Base-by-base conservation (phyloP, 2,329 filamentous ascomycete genomes). In the Grosmannia clavigera region DNA sequence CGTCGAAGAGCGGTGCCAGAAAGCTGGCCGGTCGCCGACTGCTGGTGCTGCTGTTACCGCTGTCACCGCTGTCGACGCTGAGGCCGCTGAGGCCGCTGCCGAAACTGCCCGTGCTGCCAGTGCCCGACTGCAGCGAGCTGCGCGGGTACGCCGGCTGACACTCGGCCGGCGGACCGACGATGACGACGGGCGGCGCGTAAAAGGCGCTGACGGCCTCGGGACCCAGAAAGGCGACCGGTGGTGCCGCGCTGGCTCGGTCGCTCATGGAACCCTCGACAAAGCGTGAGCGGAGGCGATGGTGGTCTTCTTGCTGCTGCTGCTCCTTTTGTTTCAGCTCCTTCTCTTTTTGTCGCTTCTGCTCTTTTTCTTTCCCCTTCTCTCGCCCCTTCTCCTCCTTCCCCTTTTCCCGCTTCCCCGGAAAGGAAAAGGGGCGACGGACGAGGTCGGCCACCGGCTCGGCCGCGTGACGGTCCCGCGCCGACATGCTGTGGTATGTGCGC, bases 231-330 rank as follows among this genome's bases (percentile, higher is more conserved):
- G 83, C 78, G 53, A 81, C 78, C 0, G 88, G 88, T 33, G 90
- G 90, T 61, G 78, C 81, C 61, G 83, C 80, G 68, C 87, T 92
- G 38, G 82, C 77, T 64, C 88, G 84, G 71, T 95, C 89, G 68
- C 86, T 90, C 88, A 96, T 92, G 67, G 87, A 92, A 50, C 87
- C 91, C 73, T 96, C 91, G 46, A 86, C 67, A 80, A 95, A 77
- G 73, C 83, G 70, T 75, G 82, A 76, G 1, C 61, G 53, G 12
- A 58, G 40, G 2, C 12, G 38, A 4, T 46, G 59, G 33, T 46
- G 43, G 19, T 19, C 19, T 4, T 46, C 5, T 10, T 19, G 14
- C 5, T 50, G 35, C 31, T 50, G 29, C 31, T 19, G 43, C 31
- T 25, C 4, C 5, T 25, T 5, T 22, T 46, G 33, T 11, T 19